Base-by-base conservation (phyloP, 805 yeast genomes). In the Starmerella bombi region DNA sequence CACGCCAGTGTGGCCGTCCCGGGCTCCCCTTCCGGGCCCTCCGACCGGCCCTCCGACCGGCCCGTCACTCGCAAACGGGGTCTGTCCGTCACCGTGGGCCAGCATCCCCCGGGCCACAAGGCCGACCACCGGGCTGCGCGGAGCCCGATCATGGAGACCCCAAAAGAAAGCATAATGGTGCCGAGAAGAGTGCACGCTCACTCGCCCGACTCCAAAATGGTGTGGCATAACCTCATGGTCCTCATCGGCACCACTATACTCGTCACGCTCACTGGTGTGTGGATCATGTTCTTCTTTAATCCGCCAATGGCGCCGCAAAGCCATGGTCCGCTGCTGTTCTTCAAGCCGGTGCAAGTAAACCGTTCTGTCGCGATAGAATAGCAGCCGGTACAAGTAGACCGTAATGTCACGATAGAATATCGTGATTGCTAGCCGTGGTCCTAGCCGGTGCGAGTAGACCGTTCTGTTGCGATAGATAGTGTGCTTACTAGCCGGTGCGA, bases 281-380 rank as follows among this genome's bases (percentile, higher is more conserved):
- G 52, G 27, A 48, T 53, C 36, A 53, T 53, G 57, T 35, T 46
- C 18, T 46, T 53, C 23, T 53, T 53, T 36, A 53, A 50, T 30
- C 57, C 57, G 5, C 57, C 57, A 3, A 27, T 44, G 36, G 48
- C 44, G 12, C 49, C 49, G 8, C 34, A 21, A 10, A 34, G 39
- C 25, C 48, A 29, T 34, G 44, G 43, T 31, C 44, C 45, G n/a
- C 32, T 32, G 25, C 37, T 41, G 29, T 39, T 34, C 14, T 21
- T 23, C 27, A 23, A 23, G 27, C 27, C 10, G 12, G 12, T 23
- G 12, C 27, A 23, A 8, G 10, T 8, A 23, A 7, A 23, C 12
- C 27, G 27, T 23, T 8, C 7, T 23, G 10, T 23, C 7, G 7
- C 12, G 7, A 12, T 23, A 7, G 10, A 23, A 23, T 23, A 8